A percentile compares a stretch with the other conserved stretches of the same genome.
Conservation (phyloP, 345 rosid species). For the Hevea brasiliensis region DNA sequence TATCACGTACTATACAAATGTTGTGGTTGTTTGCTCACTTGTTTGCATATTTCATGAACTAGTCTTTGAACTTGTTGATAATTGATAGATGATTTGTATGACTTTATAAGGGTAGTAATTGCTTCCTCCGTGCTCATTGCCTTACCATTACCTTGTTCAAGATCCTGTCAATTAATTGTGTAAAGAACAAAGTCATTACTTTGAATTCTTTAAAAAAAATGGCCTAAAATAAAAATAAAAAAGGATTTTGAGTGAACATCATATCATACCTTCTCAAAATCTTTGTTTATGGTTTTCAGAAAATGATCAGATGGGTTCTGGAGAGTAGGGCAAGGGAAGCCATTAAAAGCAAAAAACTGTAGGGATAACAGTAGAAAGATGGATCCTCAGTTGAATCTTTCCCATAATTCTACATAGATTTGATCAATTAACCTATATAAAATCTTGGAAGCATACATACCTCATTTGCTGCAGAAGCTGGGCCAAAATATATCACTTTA, state of each 20-base stretch:
- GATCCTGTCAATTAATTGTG: slow-evolving; percentile 32
- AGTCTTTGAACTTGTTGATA: slow-evolving; percentile 29
- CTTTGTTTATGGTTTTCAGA: slow-evolving; percentile 46
- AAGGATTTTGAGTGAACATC: background rate
- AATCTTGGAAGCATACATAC: background rate
- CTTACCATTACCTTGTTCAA: slow-evolving; percentile 35
- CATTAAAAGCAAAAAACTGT: slow-evolving; percentile 51
- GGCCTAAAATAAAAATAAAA: no score
- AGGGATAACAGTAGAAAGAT: background rate
- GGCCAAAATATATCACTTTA: slow-evolving; percentile 22
- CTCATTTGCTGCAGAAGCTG: slow-evolving; percentile 26
- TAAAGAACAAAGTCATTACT: background rate
- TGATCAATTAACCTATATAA: no score
- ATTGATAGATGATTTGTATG: slow-evolving; percentile 39
- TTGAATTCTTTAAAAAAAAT: no score
- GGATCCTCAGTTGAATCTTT: background rate
- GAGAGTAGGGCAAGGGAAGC: slow-evolving; percentile 44
- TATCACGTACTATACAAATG: no score
- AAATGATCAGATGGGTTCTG: slow-evolving; percentile 53
- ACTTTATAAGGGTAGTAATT: slow-evolving; percentile 33
- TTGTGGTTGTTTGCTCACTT: slow-evolving; percentile 20
- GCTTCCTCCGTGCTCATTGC: slow-evolving; percentile 41
- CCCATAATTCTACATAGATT: background rate
- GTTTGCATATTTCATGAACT: slow-evolving; percentile 29
- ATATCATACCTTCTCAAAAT: slow-evolving; percentile 43